Evolutionary conservation across 2,329 filamentous ascomycete species (phyloP), one percentile per base, ranked within the genome.

Genomic region (Alternaria dauci): DNA sequence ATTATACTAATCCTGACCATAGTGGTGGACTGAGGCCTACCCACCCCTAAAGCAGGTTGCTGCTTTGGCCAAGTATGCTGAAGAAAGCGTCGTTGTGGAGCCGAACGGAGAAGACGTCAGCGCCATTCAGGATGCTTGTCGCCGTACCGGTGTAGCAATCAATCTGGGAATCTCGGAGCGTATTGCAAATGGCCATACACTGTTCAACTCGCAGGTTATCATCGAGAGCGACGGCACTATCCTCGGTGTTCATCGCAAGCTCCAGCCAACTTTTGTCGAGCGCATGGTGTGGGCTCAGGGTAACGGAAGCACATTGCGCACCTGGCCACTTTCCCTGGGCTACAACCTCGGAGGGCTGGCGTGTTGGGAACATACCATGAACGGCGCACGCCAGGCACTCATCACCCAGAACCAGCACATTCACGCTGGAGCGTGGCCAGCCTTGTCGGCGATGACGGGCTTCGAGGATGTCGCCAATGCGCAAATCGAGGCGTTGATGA

Each of bases 401-500:
- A 66, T 78, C 16, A 66, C 59, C 44, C 71, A 77, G 42, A 72
- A 74, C 18, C 72, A 79, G 50, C 74, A 78, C 34, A 75, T 81
- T 74, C 71, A 76, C 57, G 71, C 73, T 2, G 73, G 73, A 36
- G 72, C 57, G 68, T 84, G 76, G 73, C 78, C 56, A 71, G 83
- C 55, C 61, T 62, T 75, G n/a, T 73, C 71, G 0, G 75, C 71
- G 8, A 73, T 76, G 75, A 65, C 67, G 0, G 80, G 80, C 0
- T 81, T 82, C 43, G 79, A 82, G 58, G 67, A 61, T 0, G 75
- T 78, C 6, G 80, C 80, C 2, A 76, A 81, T 60, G 71, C 71
- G n/a, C 80, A 82, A 67, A 82, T 83, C 53, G 81, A 83, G 70
- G 81, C 78, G 5, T 62, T 83, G 36, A 83, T 82, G 80, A 83